phyloP scores from a whole-genome alignment of 2,329 filamentous ascomycete genomes.

The Diaporthe sp. region DNA sequence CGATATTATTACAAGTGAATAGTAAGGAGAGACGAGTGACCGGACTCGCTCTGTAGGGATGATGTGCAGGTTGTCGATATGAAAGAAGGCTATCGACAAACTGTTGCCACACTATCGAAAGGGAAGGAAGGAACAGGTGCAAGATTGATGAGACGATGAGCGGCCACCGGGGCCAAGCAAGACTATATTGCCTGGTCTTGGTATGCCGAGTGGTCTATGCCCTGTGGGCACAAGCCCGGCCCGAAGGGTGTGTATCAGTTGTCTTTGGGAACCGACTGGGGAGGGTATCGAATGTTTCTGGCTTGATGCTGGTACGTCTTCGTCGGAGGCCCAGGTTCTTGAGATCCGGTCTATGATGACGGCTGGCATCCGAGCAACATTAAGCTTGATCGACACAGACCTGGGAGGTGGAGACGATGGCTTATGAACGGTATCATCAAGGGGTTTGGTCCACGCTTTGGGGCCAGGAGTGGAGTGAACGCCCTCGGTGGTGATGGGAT shows the following conservation, averaged over 20 bases:
- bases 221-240: slow-evolving; percentile 55
- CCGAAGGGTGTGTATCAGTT: slow-evolving; percentile 58
- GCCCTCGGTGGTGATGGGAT: slow-evolving; percentile 34
- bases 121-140: slow-evolving; percentile 49
- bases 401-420: slow-evolving; percentile 38
- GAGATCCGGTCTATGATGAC: slow-evolving; percentile 66
- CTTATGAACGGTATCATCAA: slow-evolving; percentile 33
- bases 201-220: slow-evolving; percentile 49
- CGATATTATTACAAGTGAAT: slow-evolving; percentile 42
- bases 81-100: slow-evolving; percentile 68
- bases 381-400: slow-evolving; percentile 49
- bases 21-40: slow-evolving; percentile 59
- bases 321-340: slow-evolving; percentile 64
- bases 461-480: slow-evolving; percentile 29
- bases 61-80: slow-evolving; percentile 56
- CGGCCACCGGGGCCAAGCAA: slow-evolving; percentile 45
- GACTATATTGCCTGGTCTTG: slow-evolving; percentile 49
- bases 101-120: slow-evolving; percentile 59
- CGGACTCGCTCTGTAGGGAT: slow-evolving; percentile 64
- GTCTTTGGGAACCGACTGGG: slow-evolving; percentile 52
- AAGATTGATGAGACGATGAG: slow-evolving; percentile 41
- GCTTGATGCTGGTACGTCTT: slow-evolving; percentile 55
- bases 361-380: slow-evolving; percentile 69
- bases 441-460: slow-evolving; percentile 20
- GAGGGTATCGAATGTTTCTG: slow-evolving; percentile 57